phyloP scores from a whole-genome alignment of 2,329 filamentous ascomycete species.

The Emmonsiellopsis sp. region DNA sequence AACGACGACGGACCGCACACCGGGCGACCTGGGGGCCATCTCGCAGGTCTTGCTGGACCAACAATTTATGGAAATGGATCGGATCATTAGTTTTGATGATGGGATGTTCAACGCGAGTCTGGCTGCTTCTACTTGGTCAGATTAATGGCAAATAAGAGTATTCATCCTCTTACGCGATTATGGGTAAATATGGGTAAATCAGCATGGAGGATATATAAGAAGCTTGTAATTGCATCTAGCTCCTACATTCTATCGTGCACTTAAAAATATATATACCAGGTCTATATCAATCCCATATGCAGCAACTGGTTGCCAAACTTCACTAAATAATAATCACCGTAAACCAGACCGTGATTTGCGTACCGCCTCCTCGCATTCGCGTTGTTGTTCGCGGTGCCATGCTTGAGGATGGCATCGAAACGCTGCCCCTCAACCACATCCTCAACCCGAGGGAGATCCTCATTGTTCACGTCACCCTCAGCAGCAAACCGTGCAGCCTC shows the following conservation, averaged over 20 bases:
- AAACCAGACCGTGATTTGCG: conserved; percentile 32
- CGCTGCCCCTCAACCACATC: conserved; percentile 16
- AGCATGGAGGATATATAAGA: too few relatives aligned
- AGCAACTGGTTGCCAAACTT: conserved; percentile 35
- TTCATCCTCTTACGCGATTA: too few relatives aligned
- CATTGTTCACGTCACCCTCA: background rate
- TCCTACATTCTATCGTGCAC: too few relatives aligned
- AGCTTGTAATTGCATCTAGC: too few relatives aligned
- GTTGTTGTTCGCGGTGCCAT: conserved; percentile 32
- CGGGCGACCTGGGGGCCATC: background rate
- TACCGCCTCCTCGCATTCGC: conserved; percentile 27
- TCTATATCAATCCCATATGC: conserved; percentile 14
- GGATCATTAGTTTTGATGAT: conserved; percentile 13
- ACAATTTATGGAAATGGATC: conserved; percentile 12
- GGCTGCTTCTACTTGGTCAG: background rate
- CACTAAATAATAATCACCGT: conserved; percentile 34
- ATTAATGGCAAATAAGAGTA: too few relatives aligned
- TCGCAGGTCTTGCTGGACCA: conserved; percentile 7
- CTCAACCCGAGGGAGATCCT: conserved; percentile 7
- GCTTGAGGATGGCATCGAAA: conserved; percentile 29
- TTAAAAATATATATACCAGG: background rate
- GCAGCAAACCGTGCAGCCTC: background rate
- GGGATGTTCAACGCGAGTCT: background rate
- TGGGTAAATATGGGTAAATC: too few relatives aligned
- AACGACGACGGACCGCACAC: background rate